Conservation (phyloP, 148 eudicot species). For the Tetragonia tetragonoides region DNA sequence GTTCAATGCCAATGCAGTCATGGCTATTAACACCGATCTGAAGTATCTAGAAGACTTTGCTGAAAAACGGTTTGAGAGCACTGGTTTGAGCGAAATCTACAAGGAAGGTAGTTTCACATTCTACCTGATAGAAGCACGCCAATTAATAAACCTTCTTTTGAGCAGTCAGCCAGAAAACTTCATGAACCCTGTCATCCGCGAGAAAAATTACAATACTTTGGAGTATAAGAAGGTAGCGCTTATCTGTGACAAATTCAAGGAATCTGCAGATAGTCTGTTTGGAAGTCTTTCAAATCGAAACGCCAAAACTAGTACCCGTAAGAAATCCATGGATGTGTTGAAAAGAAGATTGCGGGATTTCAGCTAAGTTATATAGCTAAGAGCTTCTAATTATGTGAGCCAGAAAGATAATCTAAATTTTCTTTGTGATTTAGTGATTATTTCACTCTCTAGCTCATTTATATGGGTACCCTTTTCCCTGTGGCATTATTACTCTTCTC, state of each 20-base stretch:
- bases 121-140: conserved; percentile 77
- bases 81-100: conserved; percentile 75
- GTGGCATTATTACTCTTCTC: conserved; percentile 11
- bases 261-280: conserved; percentile 77
- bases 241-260: conserved; percentile 88
- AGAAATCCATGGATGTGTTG: conserved; percentile 80
- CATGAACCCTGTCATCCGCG: conserved; percentile 87
- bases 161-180: conserved; percentile 94
- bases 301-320: conserved; percentile 65
- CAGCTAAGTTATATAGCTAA: conserved; percentile 38
- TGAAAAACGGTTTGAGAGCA: conserved; percentile 67
- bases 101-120: conserved; percentile 65
- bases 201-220: conserved; percentile 67
- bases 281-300: conserved; percentile 89
- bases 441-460: conserved; percentile 17
- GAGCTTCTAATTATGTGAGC: conserved; percentile 26
- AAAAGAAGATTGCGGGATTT: conserved; percentile 79
- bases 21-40: conserved; percentile 62
- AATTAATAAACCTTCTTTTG: conserved; percentile 69
- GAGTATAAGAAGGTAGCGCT: conserved; percentile 78
- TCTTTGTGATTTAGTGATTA: conserved; percentile 14
- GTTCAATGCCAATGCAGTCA: conserved; percentile 77
- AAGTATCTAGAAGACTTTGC: conserved; percentile 78
- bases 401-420: conserved; percentile 5
- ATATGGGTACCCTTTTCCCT: conserved; percentile 21